Percentiles rank a stretch among this genome's conserved stretches.
These are phyloP conservation scores for Lactuca sativa DNA, from an alignment of 129 eudicot genomes.

Conservation along the genomic window DNA sequence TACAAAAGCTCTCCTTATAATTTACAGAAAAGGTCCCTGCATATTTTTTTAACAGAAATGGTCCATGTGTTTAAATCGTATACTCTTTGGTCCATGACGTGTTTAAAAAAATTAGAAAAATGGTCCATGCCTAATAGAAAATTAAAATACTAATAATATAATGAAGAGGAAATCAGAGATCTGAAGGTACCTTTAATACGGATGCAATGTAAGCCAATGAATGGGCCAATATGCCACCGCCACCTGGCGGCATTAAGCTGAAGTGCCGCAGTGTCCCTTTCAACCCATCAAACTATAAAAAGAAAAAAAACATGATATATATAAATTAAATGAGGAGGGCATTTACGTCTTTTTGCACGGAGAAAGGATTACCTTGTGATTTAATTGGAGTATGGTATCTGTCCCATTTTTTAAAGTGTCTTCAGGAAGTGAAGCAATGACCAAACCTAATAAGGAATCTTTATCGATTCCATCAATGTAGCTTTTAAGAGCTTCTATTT, in stretches of 20 bases:
- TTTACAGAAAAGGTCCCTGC: too few species aligned
- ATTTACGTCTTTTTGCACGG: background rate
- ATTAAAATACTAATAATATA: too few species aligned
- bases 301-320: background rate
- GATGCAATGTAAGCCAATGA: conserved; percentile 89
- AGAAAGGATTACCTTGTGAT: conserved; percentile 63
- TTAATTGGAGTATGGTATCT: conserved; percentile 66
- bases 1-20: too few species aligned
- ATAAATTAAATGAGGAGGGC: too few species aligned
- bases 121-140: too few species aligned
- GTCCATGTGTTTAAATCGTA: too few species aligned
- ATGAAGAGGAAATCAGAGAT: background rate
- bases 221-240: conserved; percentile 92
- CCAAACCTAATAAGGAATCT: conserved; percentile 71
- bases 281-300: conserved; percentile 73
- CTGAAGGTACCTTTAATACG: conserved; percentile 56
- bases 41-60: too few species aligned
- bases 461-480: conserved; percentile 71
- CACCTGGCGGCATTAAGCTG: conserved; percentile 87
- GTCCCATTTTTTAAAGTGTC: conserved; percentile 74
- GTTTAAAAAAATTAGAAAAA: too few species aligned
- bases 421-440: conserved; percentile 84
- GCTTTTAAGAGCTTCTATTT: conserved; percentile 62
- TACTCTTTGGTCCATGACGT: too few species aligned
- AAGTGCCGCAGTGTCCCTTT: conserved; percentile 89